Evolutionary conservation across 148 eudicot genomes (phyloP).

Genomic region (Chenopodium berlandieri): DNA sequence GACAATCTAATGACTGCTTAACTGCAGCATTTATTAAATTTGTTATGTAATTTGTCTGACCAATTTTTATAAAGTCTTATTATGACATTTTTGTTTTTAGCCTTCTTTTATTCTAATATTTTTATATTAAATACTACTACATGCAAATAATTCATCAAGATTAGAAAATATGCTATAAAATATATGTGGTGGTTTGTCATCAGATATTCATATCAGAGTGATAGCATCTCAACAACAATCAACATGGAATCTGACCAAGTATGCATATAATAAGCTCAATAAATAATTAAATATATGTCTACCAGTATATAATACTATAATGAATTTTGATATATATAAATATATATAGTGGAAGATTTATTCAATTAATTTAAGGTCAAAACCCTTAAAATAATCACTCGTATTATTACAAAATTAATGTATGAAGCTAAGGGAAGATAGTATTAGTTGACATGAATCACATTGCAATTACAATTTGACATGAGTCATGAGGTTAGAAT

Average conservation of each 20-base stretch:
- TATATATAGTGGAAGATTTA: too few relatives aligned
- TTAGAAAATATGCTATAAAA: neutral
- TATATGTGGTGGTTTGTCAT: neutral
- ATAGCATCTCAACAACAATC: constrained; percentile 17
- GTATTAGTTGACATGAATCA: too few relatives aligned
- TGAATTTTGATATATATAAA: too few relatives aligned
- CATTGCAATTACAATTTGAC: too few relatives aligned
- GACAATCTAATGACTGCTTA: constrained; percentile 2
- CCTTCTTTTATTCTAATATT: neutral
- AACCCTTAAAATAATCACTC: too few relatives aligned
- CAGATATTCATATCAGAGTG: constrained; percentile 14
- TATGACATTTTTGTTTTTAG: neutral
- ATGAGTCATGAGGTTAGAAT: too few relatives aligned
- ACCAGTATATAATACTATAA: too few relatives aligned
- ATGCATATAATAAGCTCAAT: neutral
- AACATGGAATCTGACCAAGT: neutral
- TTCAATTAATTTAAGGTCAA: too few relatives aligned
- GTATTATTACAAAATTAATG: too few relatives aligned
- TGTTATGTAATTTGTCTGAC: neutral
- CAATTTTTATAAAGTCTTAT: too few relatives aligned
- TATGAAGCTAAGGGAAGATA: too few relatives aligned
- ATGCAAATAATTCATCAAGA: neutral
- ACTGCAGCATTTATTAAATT: neutral
- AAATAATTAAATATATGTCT: too few relatives aligned
- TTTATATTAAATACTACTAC: neutral